A percentile compares a stretch with the other conserved stretches of the same genome.
Conservation (phyloP, 1,284 basidiomycete species). For the Puccinia hordei region DNA sequence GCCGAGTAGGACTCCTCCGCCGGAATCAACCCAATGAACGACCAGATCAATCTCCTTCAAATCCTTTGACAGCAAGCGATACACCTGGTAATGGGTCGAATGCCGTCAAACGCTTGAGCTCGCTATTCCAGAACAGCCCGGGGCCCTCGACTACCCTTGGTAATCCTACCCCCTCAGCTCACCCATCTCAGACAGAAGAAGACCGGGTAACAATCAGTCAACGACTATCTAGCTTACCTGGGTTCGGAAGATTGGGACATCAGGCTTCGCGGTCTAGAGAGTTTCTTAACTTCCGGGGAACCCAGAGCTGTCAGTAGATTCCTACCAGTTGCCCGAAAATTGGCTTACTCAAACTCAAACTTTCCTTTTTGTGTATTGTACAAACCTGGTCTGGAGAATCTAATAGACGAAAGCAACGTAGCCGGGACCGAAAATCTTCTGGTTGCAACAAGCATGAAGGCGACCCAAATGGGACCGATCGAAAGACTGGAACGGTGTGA, state of each 20-base stretch:
- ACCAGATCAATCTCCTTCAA: not conserved
- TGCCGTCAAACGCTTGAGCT: constrained; percentile 22
- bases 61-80: not conserved
- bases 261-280: not conserved
- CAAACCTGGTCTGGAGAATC: not conserved
- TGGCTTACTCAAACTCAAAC: not conserved
- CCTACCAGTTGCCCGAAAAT: not conserved
- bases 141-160: not conserved
- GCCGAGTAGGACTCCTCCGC: constrained; percentile 24
- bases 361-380: not conserved
- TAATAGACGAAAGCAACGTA: not conserved
- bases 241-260: not conserved
- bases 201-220: constrained; percentile 21
- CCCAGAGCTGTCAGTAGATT: constrained; percentile 3
- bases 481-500: constrained; percentile 38
- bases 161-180: not conserved
- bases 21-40: not conserved
- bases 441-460: not conserved
- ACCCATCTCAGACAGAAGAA: not conserved
- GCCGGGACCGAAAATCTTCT: not conserved
- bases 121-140: constrained; percentile 17
- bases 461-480: constrained; percentile 34
- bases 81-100: constrained; percentile 9
- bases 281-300: not conserved
- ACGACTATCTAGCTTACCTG: constrained; percentile 30